These are phyloP conservation scores for Glomus cerebriforme DNA, from an alignment of 192 early-diverging fungal genomes.

Conservation along the genomic window DNA sequence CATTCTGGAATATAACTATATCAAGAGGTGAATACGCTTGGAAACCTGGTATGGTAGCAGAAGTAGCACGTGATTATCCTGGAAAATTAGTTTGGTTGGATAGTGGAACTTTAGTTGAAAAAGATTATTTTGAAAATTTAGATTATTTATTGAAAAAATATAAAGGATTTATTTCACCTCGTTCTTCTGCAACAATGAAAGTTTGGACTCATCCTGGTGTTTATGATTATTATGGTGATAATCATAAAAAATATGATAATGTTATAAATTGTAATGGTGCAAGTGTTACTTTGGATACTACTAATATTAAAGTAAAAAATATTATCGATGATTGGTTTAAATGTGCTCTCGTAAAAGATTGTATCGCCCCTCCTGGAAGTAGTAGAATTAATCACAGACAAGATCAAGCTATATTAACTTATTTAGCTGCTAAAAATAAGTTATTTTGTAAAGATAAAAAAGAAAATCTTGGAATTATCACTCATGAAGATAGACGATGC, in stretches of 20 bases:
- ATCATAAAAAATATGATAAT: slow-evolving; percentile 33
- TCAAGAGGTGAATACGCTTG: slow-evolving; percentile 56
- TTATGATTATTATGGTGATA: slow-evolving; percentile 43
- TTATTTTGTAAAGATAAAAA: slow-evolving; percentile 36
- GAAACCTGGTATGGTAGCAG: slow-evolving; percentile 51
- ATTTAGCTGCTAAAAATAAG: slow-evolving; percentile 44
- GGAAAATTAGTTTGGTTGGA: slow-evolving; percentile 56
- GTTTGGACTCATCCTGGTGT: slow-evolving; percentile 52
- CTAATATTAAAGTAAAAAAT: slow-evolving; percentile 35
- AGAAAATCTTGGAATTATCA: slow-evolving; percentile 29
- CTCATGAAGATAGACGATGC: slow-evolving; percentile 38
- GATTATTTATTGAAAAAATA: slow-evolving; percentile 39
- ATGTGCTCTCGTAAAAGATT: slow-evolving; percentile 46
- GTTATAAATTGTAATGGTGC: slow-evolving; percentile 52
- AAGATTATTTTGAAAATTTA: slow-evolving; percentile 37
- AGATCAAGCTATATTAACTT: slow-evolving; percentile 48
- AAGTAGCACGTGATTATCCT: slow-evolving; percentile 34
- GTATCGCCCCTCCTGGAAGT: slow-evolving; percentile 56
- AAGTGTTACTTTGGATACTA: slow-evolving; percentile 48
- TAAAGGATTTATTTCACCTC: slow-evolving; percentile 51
- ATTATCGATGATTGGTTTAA: slow-evolving; percentile 49
- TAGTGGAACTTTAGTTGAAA: slow-evolving; percentile 38
- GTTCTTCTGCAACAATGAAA: slow-evolving; percentile 35
- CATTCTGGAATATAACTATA: slow-evolving; percentile 47
- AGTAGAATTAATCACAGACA: slow-evolving; percentile 52